Evolutionary conservation across 345 rosid genomes (phyloP).

Genomic region (Hibiscus mutabilis): DNA sequence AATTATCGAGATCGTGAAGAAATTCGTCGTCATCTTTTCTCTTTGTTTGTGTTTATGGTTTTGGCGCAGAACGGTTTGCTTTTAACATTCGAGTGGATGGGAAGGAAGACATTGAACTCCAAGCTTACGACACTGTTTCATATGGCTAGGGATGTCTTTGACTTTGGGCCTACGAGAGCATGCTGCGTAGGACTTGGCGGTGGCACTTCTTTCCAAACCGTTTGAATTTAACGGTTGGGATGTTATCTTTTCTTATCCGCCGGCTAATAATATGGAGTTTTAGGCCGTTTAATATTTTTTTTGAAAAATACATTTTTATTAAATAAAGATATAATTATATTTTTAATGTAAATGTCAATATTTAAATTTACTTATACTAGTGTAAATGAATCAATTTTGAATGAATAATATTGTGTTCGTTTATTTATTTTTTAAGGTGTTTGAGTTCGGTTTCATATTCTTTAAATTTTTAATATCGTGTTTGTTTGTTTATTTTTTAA

Average conservation of each 20-base stretch:
- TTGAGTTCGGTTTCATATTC: too few species aligned
- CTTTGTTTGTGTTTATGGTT: background rate
- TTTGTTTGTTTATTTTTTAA: too few species aligned
- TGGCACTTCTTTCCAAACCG: background rate
- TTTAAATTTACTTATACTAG: too few species aligned
- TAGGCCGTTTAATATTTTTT: background rate
- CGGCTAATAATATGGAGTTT: background rate
- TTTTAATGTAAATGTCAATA: too few species aligned
- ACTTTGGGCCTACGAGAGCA: background rate
- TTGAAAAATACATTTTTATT: too few species aligned
- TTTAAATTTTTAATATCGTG: too few species aligned
- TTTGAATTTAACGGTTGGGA: background rate
- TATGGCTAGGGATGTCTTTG: background rate
- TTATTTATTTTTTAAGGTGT: too few species aligned
- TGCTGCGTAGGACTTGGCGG: background rate
- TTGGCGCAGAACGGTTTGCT: background rate
- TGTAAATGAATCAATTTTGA: too few species aligned
- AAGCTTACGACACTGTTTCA: background rate
- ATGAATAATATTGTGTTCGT: too few species aligned
- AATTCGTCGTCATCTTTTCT: conserved; percentile 27
- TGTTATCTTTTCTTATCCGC: background rate
- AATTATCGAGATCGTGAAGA: conserved; percentile 28
- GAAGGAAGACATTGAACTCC: background rate
- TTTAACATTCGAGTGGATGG: background rate
- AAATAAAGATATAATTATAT: too few species aligned